Conservation (phyloP, 1,284 basidiomycete species). For the Leccinum fuscescens region DNA sequence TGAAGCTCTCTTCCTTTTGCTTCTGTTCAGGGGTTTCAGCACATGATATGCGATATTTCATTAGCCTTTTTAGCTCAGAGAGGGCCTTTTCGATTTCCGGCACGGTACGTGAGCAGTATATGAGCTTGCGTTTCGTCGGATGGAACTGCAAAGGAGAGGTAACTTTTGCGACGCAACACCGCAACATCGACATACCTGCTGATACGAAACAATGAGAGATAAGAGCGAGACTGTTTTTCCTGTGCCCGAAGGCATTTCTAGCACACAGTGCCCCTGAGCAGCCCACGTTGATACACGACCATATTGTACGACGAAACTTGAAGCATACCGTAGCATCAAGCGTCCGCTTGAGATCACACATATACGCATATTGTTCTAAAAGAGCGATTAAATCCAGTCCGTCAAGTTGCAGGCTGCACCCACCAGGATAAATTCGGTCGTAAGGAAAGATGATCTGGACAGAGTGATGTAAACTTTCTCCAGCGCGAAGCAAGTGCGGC, state of each 20-base stretch:
- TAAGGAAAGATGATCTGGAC: slow-evolving; percentile 87
- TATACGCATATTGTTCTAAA: slow-evolving; percentile 96
- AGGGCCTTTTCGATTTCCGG: slow-evolving; percentile 99
- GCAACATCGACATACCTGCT: slow-evolving; percentile 65
- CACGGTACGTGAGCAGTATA: slow-evolving; percentile 99
- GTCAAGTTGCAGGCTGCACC: slow-evolving; percentile 13
- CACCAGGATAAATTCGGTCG: slow-evolving; percentile 85
- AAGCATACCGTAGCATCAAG: slow-evolving; percentile 79
- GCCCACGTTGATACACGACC: background rate
- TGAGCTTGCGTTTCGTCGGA: slow-evolving; percentile 88
- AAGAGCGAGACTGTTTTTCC: slow-evolving; percentile 98
- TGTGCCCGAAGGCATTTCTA: slow-evolving; percentile 99
- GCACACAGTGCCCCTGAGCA: slow-evolving; percentile 90
- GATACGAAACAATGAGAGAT: slow-evolving; percentile 96
- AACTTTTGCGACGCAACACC: background rate
- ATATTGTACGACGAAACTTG: background rate
- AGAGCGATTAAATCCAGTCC: slow-evolving; percentile 10
- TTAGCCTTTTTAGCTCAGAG: slow-evolving; percentile 91
- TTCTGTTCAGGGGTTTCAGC: slow-evolving; percentile 75
- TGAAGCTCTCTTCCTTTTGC: slow-evolving; percentile 80
- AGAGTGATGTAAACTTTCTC: slow-evolving; percentile 6
- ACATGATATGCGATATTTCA: slow-evolving; percentile 80
- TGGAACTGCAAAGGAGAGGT: slow-evolving; percentile 63
- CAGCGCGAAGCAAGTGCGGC: slow-evolving; percentile 1
- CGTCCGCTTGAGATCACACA: slow-evolving; percentile 97